Evolutionary conservation across 768 basidiomycete genomes (phyloP).

Genomic region (Lyophyllum atratum): DNA sequence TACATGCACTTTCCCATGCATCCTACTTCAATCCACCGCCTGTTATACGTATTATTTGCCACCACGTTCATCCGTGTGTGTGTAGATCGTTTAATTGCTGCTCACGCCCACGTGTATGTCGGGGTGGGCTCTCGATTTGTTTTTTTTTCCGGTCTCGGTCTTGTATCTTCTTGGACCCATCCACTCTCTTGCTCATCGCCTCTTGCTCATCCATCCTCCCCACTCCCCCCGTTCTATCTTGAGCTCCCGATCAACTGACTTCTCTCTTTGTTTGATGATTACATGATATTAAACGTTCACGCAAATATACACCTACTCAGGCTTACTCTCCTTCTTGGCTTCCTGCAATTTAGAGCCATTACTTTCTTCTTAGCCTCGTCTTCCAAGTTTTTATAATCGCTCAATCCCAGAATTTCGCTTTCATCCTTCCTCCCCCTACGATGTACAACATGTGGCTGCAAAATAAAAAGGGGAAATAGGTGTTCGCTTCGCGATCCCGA

Average conservation of each 20-base stretch:
- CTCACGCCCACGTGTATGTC: background rate
- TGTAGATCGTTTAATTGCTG: background rate
- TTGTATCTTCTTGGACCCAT: background rate
- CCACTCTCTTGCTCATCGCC: background rate
- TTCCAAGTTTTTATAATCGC: too few species aligned
- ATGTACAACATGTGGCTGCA: too few species aligned
- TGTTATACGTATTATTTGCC: slow-evolving; percentile 5
- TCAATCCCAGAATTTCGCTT: too few species aligned
- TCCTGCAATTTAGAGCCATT: too few species aligned
- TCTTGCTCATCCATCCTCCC: background rate
- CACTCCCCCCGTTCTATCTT: too few species aligned
- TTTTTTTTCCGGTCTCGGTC: background rate
- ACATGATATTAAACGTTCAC: background rate
- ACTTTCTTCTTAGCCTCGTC: too few species aligned
- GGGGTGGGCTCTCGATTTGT: background rate
- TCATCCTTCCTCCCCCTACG: too few species aligned
- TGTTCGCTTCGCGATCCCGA: too few species aligned
- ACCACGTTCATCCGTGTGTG: background rate
- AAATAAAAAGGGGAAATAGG: too few species aligned
- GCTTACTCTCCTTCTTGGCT: too few species aligned
- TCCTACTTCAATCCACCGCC: background rate
- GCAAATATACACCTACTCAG: background rate
- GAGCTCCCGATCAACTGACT: background rate
- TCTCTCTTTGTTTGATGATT: background rate
- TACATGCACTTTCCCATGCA: background rate